Evolutionary conservation across 208 protist genomes (phyloP), one percentile per base, ranked within the genome.

Genomic region (Wallacemonas rigidus): DNA sequence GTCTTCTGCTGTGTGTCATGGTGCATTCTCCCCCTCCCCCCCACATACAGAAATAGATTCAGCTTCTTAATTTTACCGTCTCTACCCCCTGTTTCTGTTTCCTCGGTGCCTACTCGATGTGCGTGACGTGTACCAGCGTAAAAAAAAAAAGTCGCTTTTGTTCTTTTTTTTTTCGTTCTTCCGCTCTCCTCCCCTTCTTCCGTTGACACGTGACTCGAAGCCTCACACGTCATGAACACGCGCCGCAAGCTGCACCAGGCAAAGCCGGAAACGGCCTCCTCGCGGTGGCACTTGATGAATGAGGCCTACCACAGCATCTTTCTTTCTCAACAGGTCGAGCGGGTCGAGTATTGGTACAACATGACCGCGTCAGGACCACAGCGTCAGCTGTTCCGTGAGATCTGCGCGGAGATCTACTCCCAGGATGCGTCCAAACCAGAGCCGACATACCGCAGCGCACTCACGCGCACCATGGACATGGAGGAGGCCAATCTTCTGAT

Each of bases 301-400:
- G 92, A 94, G 71, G 61, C 77, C 40, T 97, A 93, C 67, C 69
- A 87, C 54, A 70, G 74, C 7, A 74, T 95, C 48, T 95, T 97
- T 74, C 67, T 79, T 1, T 44, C 80, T 0, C 67, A 77, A 36
- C 62, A 51, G 35, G 77, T 75, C 3, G 71, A 83, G 48, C 83
- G 81, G 40, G 81, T 97, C 9, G 88, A 97, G 82, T 87, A 87
- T 63, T 97, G 92, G 90, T 97, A 97, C 77, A 97, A 97, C 79
- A 87, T 90, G 70, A 75, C 60, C 26, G 92, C 92, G 40, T 87
- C 87, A 1, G 86, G 87, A 0, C 14, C 69, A 2, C 89, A 95
- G 69, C 92, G 92, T 0, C 77, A 93, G 15, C 69, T 76, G 2
- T 95, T 97, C 61, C 92, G 92, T 11, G 69, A 69, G n/a, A 84